Evolutionary conservation across 768 basidiomycete species (phyloP).

Genomic region (Thelephora ganbajun): DNA sequence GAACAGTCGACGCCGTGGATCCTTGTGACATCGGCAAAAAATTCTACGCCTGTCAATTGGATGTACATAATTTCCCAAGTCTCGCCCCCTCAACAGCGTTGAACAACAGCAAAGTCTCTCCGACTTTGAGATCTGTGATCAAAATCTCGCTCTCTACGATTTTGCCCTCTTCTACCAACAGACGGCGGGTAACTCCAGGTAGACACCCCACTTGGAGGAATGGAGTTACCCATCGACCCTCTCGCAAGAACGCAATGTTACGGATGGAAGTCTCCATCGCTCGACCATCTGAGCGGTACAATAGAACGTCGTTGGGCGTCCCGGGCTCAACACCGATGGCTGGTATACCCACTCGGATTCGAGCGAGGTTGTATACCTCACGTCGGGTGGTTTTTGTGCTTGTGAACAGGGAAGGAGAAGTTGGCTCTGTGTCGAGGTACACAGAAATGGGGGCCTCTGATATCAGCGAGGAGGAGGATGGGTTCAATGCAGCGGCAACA

Average conservation of each 20-base stretch:
- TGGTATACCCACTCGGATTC: slow-evolving; percentile 36
- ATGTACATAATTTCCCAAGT: slow-evolving; percentile 25
- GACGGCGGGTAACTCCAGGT: slow-evolving; percentile 55
- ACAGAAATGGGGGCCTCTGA: slow-evolving; percentile 20
- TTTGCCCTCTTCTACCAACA: slow-evolving; percentile 45
- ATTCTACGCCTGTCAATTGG: slow-evolving; percentile 3
- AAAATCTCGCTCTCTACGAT: slow-evolving; percentile 36
- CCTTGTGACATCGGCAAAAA: neutral
- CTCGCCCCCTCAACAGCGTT: slow-evolving; percentile 64
- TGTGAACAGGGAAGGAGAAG: slow-evolving; percentile 42
- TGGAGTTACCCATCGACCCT: slow-evolving; percentile 53
- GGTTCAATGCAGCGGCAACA: slow-evolving; percentile 19
- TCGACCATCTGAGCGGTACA: slow-evolving; percentile 36
- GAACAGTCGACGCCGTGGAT: no score
- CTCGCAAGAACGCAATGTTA: slow-evolving; percentile 57
- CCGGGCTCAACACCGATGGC: slow-evolving; percentile 10
- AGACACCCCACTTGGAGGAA: slow-evolving; percentile 47
- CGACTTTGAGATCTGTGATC: slow-evolving; percentile 27
- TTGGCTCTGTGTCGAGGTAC: slow-evolving; percentile 40
- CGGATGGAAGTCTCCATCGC: slow-evolving; percentile 58
- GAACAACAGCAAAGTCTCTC: slow-evolving; percentile 57
- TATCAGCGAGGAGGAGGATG: slow-evolving; percentile 19
- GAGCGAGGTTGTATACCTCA: slow-evolving; percentile 44
- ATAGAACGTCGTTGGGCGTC: slow-evolving; percentile 39
- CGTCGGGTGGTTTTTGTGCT: slow-evolving; percentile 61